Base-by-base conservation (phyloP, 345 rosid species). In the Eucalyptus victrix region DNA sequence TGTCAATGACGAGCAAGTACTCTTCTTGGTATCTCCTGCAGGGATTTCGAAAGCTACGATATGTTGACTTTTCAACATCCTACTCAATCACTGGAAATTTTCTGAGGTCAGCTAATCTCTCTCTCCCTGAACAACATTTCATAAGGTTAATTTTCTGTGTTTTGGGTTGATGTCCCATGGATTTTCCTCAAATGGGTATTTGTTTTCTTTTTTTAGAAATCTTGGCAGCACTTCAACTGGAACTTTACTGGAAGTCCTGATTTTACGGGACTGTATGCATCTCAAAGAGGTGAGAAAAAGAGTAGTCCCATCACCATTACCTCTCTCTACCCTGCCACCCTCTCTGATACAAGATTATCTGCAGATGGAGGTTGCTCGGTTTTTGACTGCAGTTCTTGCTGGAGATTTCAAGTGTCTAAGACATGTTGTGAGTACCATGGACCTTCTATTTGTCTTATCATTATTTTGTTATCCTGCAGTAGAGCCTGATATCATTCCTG, bases 41-140 rank as follows among this genome's bases (percentile, higher is more conserved):
- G 99, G 97, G 96, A 91, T 92, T 92, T 80, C 94, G 90, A 76
- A 96, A 94, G 90, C 91, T 97, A 86, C 93, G 92, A 87, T 94
- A 95, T 94, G 92, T 95, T 88, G 98, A 97, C 92, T 94, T 97
- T 89, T 95, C 99, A 45, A 92, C 96, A 17, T 94, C 97, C 9
- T 94, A 95, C 90, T 93, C 93, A 23, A 93, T 96, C 85, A 94
- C 95, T 23, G 99, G 99, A 88, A 93, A 90, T 87, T 96, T 97
- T 95, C 91, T 97, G 91, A 94, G 98, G 99, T 96, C 87, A 24
- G 90, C 90, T 86, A 80, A 49, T 89, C 83, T 40, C 47, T 15
- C 76, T 65, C 40, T 62, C 69, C 85, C 47, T 37, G 47, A 40
- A 76, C 85, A 76, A 24, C 28, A 40, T 44, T 40, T 76, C 81